Evolutionary conservation across 768 basidiomycete species (phyloP), one percentile per base, ranked within the genome.

Genomic region (Rhodocollybia butyracea): DNA sequence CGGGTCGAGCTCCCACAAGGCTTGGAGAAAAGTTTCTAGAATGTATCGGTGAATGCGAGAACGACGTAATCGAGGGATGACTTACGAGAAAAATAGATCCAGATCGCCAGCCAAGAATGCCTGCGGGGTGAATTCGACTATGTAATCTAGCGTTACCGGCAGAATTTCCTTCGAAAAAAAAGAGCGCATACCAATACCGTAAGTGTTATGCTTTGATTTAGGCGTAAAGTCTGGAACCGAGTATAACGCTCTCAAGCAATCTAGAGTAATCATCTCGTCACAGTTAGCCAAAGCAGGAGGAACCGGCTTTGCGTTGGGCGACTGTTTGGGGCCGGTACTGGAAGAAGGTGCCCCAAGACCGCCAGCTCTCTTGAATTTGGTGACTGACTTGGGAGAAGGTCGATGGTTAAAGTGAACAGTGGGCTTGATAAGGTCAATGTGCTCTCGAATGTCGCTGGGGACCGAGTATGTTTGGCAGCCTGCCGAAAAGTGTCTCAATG

Each of bases 371-470:
- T 53, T 56, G 55, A 57, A 56, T 59, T 61, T 57, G n/a, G 26
- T 40, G 3, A 43, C 46, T 0, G 41, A 57, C n/a, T 53, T 30
- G 15, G 24, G 47, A 7, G 51, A 40, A n/a, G 56, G 50, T 7
- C 54, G 61, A 32, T 67, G 64, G 55, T 66, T 62, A 60, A 77
- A 78, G 48, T 79, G 74, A 1, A 79, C 66, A 0, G 78, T 77
- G 6, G 77, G 77, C 5, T 64, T 76, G 27, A 78, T 73, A 43
- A 79, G 66, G 43, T 78, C 77, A 40, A 78, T 59, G 31, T 77
- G 78, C 4, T 61, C 56, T 3, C 17, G 57, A 6, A 79, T 43
- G 50, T 75, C 64, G 11, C 67, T 69, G 0, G 77, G 77, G 17
- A 79, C 60, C 38, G 71, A 71, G 51, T 78, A 78, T 6, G 63